Evolutionary conservation across 2,329 filamentous ascomycete genomes (phyloP).

Genomic region (Colletotrichum euphorbiae): DNA sequence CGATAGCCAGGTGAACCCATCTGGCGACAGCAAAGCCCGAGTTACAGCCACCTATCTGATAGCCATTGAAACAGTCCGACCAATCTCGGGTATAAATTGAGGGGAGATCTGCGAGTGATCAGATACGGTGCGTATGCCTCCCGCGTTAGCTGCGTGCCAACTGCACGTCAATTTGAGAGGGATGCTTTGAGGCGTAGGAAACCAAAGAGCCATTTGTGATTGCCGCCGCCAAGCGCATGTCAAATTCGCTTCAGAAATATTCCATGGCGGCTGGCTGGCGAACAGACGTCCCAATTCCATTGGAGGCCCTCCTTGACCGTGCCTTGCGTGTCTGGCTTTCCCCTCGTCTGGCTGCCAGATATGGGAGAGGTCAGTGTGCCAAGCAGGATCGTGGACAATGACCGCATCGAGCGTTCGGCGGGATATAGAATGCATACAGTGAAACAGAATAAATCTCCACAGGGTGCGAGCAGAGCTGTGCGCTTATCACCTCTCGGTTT

Average conservation of each 20-base stretch:
- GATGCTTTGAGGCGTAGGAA: neutral
- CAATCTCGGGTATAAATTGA: neutral
- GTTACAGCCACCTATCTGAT: slow-evolving; percentile 29
- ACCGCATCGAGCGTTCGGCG: neutral
- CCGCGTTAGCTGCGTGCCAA: slow-evolving; percentile 6
- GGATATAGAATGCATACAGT: neutral
- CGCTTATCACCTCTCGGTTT: neutral
- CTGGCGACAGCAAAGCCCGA: neutral
- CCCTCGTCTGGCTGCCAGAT: slow-evolving; percentile 1
- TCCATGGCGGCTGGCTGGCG: slow-evolving; percentile 14
- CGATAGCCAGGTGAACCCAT: neutral
- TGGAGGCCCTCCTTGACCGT: neutral
- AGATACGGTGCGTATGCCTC: neutral
- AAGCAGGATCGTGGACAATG: slow-evolving; percentile 5
- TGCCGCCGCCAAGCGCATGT: neutral
- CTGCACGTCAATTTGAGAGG: slow-evolving; percentile 8
- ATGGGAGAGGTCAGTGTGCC: slow-evolving; percentile 13
- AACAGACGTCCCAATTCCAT: too few species aligned
- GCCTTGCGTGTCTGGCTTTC: neutral
- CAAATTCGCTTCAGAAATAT: neutral
- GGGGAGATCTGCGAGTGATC: slow-evolving; percentile 13
- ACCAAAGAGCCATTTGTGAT: neutral
- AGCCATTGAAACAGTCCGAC: slow-evolving; percentile 12
- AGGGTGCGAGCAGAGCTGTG: neutral
- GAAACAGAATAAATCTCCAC: slow-evolving; percentile 4